phyloP scores from a whole-genome alignment of 2,329 filamentous ascomycete genomes.

The Hysterium pulicare region DNA sequence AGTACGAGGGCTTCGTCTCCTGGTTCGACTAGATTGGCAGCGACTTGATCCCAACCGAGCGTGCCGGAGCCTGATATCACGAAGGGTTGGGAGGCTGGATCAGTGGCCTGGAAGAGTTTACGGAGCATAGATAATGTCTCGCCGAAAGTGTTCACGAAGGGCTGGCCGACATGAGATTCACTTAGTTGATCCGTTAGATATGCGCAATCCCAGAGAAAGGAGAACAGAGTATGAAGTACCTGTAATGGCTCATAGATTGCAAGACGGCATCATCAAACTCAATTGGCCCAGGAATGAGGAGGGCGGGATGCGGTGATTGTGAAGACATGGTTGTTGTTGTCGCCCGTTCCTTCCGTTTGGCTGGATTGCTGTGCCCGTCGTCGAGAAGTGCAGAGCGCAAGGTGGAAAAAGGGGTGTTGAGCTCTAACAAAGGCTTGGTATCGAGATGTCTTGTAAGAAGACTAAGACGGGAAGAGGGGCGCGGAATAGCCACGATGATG shows the following conservation, averaged over 20 bases:
- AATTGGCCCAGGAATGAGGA: constrained; percentile 96
- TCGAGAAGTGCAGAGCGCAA: constrained; percentile 51
- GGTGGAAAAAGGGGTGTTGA: constrained; percentile 63
- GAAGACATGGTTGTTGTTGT: constrained; percentile 49
- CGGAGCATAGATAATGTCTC: constrained; percentile 85
- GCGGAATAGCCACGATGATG: constrained; percentile 28
- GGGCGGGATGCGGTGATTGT: constrained; percentile 62
- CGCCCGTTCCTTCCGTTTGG: constrained; percentile 7
- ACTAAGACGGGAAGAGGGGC: constrained; percentile 50
- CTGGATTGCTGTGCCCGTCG: constrained; percentile 50
- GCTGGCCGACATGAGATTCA: constrained; percentile 88
- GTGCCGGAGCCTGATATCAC: constrained; percentile 93
- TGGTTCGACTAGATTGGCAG: constrained; percentile 86
- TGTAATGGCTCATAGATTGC: constrained; percentile 91
- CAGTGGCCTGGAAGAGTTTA: constrained; percentile 88
- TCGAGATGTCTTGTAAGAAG: constrained; percentile 62
- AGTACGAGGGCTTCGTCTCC: constrained; percentile 90
- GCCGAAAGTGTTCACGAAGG: constrained; percentile 86
- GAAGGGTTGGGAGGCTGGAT: constrained; percentile 81
- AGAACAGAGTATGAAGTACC: constrained; percentile 47
- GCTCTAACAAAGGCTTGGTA: constrained; percentile 52
- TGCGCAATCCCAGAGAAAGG: constrained; percentile 1
- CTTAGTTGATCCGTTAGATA: constrained; percentile 43
- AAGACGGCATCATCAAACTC: constrained; percentile 98
- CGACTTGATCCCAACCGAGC: constrained; percentile 92